phyloP scores from a whole-genome alignment of 257 asterid species.

The Echites panduratus region DNA sequence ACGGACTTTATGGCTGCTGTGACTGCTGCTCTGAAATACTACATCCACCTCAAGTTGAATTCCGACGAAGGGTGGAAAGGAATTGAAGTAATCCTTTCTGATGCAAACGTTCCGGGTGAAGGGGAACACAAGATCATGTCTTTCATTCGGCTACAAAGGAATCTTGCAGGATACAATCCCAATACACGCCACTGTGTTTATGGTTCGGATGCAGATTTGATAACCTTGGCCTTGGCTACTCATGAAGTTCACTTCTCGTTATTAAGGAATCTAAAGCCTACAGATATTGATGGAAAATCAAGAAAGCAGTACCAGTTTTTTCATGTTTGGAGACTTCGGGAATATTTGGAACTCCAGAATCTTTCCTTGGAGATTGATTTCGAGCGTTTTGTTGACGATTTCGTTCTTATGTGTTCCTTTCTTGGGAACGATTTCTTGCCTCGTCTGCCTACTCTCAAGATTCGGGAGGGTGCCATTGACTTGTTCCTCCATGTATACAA shows the following conservation, averaged over 20 bases:
- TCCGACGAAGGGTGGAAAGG: constrained; percentile 45
- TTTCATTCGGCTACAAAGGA: constrained; percentile 58
- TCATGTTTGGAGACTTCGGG: constrained; percentile 87
- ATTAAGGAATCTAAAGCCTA: constrained; percentile 10
- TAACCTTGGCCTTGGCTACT: constrained; percentile 54
- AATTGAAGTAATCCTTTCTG: constrained; percentile 64
- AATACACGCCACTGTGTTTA: constrained; percentile 59
- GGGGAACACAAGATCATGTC: constrained; percentile 72
- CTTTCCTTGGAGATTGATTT: constrained; percentile 61
- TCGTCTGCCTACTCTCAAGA: constrained; percentile 93
- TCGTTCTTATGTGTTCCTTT: constrained; percentile 78
- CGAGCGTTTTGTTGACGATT: constrained; percentile 79
- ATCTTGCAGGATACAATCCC: constrained; percentile 65
- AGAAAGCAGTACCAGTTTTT: constrained; percentile 40
- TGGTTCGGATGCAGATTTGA: constrained; percentile 68
- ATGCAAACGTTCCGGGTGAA: constrained; percentile 76
- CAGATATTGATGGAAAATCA: no score
- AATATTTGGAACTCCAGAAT: constrained; percentile 76
- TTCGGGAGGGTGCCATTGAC: constrained; percentile 94
- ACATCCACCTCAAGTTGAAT: constrained; percentile 37
- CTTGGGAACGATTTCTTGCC: constrained; percentile 95
- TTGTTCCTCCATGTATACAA: constrained; percentile 81
- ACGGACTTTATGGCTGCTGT: constrained; percentile 53
- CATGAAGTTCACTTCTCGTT: constrained; percentile 61
- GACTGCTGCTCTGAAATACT: constrained; percentile 44